phyloP scores from a whole-genome alignment of 2,329 filamentous ascomycete genomes.

The Gnomoniopsis smithogilvyi region DNA sequence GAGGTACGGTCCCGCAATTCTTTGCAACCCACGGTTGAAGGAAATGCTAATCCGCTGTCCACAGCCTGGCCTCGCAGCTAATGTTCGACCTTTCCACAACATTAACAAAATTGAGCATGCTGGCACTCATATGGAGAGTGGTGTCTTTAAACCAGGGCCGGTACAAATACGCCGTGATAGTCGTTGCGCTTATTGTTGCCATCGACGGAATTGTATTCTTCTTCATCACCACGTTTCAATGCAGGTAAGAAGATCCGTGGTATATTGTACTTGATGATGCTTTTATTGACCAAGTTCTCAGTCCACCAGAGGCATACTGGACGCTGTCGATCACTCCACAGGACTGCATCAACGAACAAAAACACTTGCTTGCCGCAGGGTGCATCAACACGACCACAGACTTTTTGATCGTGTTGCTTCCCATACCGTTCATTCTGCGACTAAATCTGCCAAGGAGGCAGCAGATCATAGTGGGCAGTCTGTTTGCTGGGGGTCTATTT shows the following conservation, averaged over 20 bases:
- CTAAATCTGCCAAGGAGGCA: constrained; percentile 45
- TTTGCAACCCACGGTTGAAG: not conserved
- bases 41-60: not conserved
- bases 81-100: constrained; percentile 35
- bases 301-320: constrained; percentile 37
- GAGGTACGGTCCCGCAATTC: constrained; percentile 20
- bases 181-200: constrained; percentile 28
- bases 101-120: constrained; percentile 39
- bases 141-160: constrained; percentile 28
- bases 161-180: constrained; percentile 28
- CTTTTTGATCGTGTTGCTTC: constrained; percentile 50
- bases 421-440: constrained; percentile 42
- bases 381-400: constrained; percentile 60
- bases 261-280: constrained; percentile 18
- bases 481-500: constrained; percentile 49
- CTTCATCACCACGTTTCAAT: constrained; percentile 35
- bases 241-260: constrained; percentile 28
- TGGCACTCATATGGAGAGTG: constrained; percentile 35
- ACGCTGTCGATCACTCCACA: constrained; percentile 28
- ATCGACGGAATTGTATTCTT: constrained; percentile 32
- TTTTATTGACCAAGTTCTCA: constrained; percentile 25
- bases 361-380: constrained; percentile 50
- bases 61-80: constrained; percentile 30
- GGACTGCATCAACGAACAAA: constrained; percentile 46
- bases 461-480: constrained; percentile 39